Conservation (phyloP, 208 protist species). For the Trypanosoma mega region DNA sequence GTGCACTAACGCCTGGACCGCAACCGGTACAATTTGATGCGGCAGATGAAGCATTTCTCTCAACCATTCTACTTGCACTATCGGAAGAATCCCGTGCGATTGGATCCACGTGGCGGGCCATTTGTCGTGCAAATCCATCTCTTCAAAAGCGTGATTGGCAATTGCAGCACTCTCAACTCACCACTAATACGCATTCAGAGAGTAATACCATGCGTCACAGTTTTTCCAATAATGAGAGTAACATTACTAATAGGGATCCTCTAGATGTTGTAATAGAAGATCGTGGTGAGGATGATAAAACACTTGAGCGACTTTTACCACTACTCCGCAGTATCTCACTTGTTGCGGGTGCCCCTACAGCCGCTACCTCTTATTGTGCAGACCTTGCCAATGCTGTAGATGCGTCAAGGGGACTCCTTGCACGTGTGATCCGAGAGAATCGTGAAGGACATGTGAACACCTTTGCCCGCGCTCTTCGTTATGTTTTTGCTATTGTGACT, state of each 20-base stretch:
- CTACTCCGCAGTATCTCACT: background rate
- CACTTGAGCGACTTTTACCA: constrained; percentile 4
- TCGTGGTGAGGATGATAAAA: background rate
- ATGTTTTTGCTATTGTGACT: background rate
- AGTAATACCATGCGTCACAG: background rate
- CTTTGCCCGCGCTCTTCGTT: background rate
- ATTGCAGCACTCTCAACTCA: constrained; percentile 13
- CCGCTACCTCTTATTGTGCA: background rate
- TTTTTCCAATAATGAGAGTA: background rate
- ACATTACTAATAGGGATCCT: no score
- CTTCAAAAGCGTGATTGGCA: constrained; percentile 35
- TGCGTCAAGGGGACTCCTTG: background rate
- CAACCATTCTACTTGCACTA: constrained; percentile 34
- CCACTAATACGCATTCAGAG: no score
- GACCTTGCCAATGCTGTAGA: background rate
- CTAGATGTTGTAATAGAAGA: no score
- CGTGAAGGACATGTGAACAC: background rate
- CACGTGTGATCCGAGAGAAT: background rate
- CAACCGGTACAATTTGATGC: background rate
- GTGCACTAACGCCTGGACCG: background rate
- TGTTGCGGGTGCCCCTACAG: background rate
- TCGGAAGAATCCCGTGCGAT: constrained; percentile 33
- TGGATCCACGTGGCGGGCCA: constrained; percentile 49
- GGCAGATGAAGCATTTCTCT: constrained; percentile 30
- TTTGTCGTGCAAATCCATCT: constrained; percentile 40